Conservation (phyloP, 179 eudicot genomes). For the Beta lomatogona region DNA sequence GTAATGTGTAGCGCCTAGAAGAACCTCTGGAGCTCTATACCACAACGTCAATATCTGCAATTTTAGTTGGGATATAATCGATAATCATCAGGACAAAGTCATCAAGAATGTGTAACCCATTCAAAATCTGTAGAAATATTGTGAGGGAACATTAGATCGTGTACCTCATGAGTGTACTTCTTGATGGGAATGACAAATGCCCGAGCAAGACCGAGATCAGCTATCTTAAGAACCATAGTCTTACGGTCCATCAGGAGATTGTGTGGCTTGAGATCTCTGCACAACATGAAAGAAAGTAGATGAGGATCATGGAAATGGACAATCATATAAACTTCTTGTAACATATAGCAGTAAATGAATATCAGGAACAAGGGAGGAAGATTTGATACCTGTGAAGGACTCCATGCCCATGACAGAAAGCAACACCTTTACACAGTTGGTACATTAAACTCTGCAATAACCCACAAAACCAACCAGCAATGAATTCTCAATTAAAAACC, state of each 20-base stretch:
- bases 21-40: constrained; percentile 92
- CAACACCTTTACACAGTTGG: constrained; percentile 97
- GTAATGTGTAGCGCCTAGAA: constrained; percentile 83
- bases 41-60: constrained; percentile 80
- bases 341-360: background rate
- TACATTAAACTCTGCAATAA: constrained; percentile 84
- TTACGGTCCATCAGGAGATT: constrained; percentile 97
- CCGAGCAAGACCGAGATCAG: constrained; percentile 97
- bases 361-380: background rate
- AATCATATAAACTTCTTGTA: background rate
- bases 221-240: constrained; percentile 76
- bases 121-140: background rate
- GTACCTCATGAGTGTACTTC: constrained; percentile 98
- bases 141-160: background rate
- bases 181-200: constrained; percentile 84
- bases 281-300: background rate
- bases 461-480: background rate
- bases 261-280: constrained; percentile 92
- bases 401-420: constrained; percentile 93
- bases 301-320: background rate
- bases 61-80: background rate
- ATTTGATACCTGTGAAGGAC: constrained; percentile 70
- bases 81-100: background rate
- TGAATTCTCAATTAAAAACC: background rate
- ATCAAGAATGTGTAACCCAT: background rate